Percentiles rank a stretch among this genome's conserved stretches.
Conservation (phyloP, 805 yeast species). For the Candida schatavii region DNA sequence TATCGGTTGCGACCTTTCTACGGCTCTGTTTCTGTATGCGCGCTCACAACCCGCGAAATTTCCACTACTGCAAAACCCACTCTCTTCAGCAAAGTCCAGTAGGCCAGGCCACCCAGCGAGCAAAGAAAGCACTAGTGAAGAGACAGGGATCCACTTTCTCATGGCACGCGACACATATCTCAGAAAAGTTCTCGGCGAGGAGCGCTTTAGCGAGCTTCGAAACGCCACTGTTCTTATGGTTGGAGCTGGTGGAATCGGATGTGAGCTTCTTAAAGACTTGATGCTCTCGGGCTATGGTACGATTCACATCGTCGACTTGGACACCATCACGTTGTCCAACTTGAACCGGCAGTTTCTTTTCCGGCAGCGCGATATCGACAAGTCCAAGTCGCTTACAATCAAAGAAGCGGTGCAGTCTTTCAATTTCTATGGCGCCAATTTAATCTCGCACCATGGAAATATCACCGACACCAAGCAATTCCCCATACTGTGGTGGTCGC, state of each 20-base stretch:
- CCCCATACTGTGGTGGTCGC: slow-evolving; percentile 68
- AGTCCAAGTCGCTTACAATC: slow-evolving; percentile 84
- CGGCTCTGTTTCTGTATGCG: too few species aligned
- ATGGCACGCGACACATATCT: slow-evolving; percentile 44
- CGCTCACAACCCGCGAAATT: not conserved
- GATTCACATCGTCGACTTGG: slow-evolving; percentile 89
- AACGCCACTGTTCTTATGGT: slow-evolving; percentile 67
- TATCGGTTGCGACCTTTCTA: too few species aligned
- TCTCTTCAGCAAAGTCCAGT: too few species aligned
- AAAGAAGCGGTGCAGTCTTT: slow-evolving; percentile 75
- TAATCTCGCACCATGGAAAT: slow-evolving; percentile 82
- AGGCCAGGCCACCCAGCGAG: too few species aligned
- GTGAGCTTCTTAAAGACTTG: slow-evolving; percentile 81
- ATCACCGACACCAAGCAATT: slow-evolving; percentile 75
- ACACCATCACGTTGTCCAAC: slow-evolving; percentile 90
- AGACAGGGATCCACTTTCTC: not conserved
- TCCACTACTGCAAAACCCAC: too few species aligned
- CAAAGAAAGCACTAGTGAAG: too few species aligned
- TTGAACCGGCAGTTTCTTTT: slow-evolving; percentile 91
- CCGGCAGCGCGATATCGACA: slow-evolving; percentile 83
- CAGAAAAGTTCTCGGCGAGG: slow-evolving; percentile 42
- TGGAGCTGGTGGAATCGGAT: slow-evolving; percentile 97
- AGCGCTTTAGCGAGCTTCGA: slow-evolving; percentile 24
- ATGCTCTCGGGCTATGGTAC: slow-evolving; percentile 80
- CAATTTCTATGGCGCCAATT: slow-evolving; percentile 54